Evolutionary conservation across 768 basidiomycete species (phyloP).

Genomic region (Mycena venus): DNA sequence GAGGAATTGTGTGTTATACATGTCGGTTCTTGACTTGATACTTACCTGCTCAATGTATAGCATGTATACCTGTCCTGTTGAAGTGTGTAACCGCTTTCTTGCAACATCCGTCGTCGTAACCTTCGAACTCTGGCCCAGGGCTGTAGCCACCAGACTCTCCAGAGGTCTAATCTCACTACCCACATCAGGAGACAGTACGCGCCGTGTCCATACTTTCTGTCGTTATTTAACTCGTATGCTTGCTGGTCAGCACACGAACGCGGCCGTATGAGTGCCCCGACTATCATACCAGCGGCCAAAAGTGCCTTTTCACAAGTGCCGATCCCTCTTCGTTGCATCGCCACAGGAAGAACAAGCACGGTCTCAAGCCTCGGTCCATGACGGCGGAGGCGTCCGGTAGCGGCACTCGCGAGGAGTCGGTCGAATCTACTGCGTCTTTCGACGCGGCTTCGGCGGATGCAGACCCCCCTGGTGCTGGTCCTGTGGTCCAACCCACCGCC

Average conservation of each 20-base stretch:
- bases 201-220: background rate
- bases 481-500: background rate
- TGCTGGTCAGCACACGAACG: conserved; percentile 6
- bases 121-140: background rate
- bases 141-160: conserved; percentile 25
- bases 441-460: conserved; percentile 14
- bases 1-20: conserved; percentile 16
- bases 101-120: background rate
- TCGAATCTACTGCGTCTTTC: conserved; percentile 11
- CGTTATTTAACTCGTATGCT: background rate
- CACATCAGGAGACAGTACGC: conserved; percentile 31
- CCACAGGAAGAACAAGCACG: conserved; percentile 29
- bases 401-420: conserved; percentile 14
- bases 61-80: conserved; percentile 24
- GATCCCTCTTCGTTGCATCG: conserved; percentile 27
- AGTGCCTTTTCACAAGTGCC: conserved; percentile 20
- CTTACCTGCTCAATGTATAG: background rate
- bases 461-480: background rate
- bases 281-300: conserved; percentile 16
- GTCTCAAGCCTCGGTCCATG: background rate
- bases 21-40: background rate
- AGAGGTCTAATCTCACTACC: conserved; percentile 26
- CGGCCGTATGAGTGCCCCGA: conserved; percentile 23
- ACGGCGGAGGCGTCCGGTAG: conserved; percentile 16
- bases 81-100: background rate